Percentiles rank a stretch among this genome's conserved stretches.
phyloP scores from a whole-genome alignment of 192 early-diverging fungal species.

The Mortierella alpina region DNA sequence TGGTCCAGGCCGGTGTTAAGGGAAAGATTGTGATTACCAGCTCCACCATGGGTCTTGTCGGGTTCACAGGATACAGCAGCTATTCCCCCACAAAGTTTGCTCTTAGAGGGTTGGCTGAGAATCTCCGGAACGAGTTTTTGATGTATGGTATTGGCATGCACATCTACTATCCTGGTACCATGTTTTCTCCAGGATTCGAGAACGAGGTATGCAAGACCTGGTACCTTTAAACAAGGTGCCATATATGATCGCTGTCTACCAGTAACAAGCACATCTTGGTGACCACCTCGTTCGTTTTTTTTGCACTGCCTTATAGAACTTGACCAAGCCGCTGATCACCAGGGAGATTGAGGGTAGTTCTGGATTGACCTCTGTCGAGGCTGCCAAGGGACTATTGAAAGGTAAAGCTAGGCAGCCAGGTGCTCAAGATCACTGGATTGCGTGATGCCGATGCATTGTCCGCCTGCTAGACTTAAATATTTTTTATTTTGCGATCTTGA shows the following conservation, averaged over 20 bases:
- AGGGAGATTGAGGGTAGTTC: slow-evolving; percentile 75
- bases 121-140: slow-evolving; percentile 71
- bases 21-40: slow-evolving; percentile 78
- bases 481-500: not conserved
- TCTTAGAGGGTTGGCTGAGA: slow-evolving; percentile 77
- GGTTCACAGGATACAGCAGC: slow-evolving; percentile 73
- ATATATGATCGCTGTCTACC: too few species aligned
- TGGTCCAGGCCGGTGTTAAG: slow-evolving; percentile 66
- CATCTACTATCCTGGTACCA: slow-evolving; percentile 79
- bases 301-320: slow-evolving; percentile 58
- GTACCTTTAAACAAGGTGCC: too few species aligned
- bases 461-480: not conserved
- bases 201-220: slow-evolving; percentile 55
- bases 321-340: slow-evolving; percentile 77
- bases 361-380: slow-evolving; percentile 69
- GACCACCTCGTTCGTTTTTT: not conserved
- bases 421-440: not conserved
- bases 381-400: slow-evolving; percentile 62
- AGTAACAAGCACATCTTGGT: not conserved
- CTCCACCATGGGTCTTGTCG: slow-evolving; percentile 73
- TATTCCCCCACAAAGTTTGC: slow-evolving; percentile 82
- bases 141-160: slow-evolving; percentile 73
- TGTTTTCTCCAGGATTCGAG: slow-evolving; percentile 77
- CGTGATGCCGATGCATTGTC: not conserved
- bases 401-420: slow-evolving; percentile 13